These are phyloP conservation scores for Plasmodium reichenowi DNA, from an alignment of 169 alveolate genomes.

Conservation along the genomic window DNA sequence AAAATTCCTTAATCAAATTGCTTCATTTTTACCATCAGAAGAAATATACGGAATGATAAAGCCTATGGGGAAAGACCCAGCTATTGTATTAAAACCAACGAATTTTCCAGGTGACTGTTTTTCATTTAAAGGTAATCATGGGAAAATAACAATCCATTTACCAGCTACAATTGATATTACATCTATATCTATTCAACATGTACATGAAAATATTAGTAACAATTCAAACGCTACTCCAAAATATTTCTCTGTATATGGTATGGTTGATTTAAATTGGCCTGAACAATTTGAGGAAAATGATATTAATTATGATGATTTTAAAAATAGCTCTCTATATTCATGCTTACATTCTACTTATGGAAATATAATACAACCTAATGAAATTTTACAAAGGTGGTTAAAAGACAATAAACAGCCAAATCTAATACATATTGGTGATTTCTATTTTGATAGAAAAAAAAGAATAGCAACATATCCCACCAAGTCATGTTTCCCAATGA, in stretches of 20 bases:
- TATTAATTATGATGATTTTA: constrained; percentile 62
- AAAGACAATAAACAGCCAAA: constrained; percentile 30
- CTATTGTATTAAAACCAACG: constrained; percentile 63
- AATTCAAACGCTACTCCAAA: constrained; percentile 70
- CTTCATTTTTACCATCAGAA: constrained; percentile 71
- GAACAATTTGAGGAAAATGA: constrained; percentile 52
- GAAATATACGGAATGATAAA: constrained; percentile 76
- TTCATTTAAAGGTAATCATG: constrained; percentile 67
- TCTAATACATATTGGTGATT: constrained; percentile 64
- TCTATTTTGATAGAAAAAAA: constrained; percentile 70
- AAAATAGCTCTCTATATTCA: constrained; percentile 67
- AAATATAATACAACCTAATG: constrained; percentile 17
- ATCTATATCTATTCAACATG: constrained; percentile 71
- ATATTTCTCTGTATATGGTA: constrained; percentile 74
- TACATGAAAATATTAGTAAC: constrained; percentile 74
- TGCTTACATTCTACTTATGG: constrained; percentile 63
- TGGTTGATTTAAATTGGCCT: constrained; percentile 74
- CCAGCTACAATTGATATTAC: constrained; percentile 74
- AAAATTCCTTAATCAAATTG: constrained; percentile 58
- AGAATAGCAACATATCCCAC: constrained; percentile 58
- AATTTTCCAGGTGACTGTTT: constrained; percentile 76
- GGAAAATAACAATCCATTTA: constrained; percentile 67
- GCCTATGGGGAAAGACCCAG: constrained; percentile 76
- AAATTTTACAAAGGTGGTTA: constrained; percentile 60
- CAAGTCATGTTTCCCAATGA: constrained; percentile 62